phyloP scores from a whole-genome alignment of 2,329 filamentous ascomycete genomes.

The Fusarium sp. region DNA sequence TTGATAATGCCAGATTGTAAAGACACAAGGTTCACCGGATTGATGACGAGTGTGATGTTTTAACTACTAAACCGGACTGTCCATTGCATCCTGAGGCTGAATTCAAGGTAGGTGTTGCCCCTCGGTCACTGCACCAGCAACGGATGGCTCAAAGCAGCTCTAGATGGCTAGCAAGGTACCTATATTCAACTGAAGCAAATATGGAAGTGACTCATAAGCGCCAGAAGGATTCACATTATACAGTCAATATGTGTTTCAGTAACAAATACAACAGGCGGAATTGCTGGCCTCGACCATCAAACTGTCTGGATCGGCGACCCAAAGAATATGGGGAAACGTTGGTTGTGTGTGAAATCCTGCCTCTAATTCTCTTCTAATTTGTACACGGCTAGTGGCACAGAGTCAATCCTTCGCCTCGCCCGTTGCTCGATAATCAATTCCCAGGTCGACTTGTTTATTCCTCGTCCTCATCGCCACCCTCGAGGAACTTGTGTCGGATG shows the following conservation, averaged over 20 bases:
- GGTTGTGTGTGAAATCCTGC: slow-evolving; percentile 38
- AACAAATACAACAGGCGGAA: background rate
- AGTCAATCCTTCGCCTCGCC: slow-evolving; percentile 40
- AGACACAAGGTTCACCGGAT: slow-evolving; percentile 6
- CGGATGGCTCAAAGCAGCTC: background rate
- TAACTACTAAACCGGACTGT: background rate
- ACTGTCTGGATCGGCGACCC: background rate
- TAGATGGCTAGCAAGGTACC: background rate
- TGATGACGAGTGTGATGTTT: slow-evolving; percentile 6
- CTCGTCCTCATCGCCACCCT: slow-evolving; percentile 67
- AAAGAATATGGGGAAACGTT: slow-evolving; percentile 31
- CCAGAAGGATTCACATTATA: slow-evolving; percentile 14
- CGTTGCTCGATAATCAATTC: slow-evolving; percentile 32
- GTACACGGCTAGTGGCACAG: slow-evolving; percentile 51
- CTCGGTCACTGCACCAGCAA: slow-evolving; percentile 39
- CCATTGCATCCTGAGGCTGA: slow-evolving; percentile 42
- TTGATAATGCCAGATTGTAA: slow-evolving; percentile 8
- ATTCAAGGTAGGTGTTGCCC: slow-evolving; percentile 36
- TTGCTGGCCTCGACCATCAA: background rate
- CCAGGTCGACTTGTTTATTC: slow-evolving; percentile 31
- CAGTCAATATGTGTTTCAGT: background rate
- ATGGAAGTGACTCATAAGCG: background rate
- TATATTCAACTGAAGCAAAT: background rate
- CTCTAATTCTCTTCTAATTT: slow-evolving; percentile 50
- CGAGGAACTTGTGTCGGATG: slow-evolving; percentile 89